Base-by-base conservation (phyloP, 2,329 filamentous ascomycete species). In the Polychaeton citri region DNA sequence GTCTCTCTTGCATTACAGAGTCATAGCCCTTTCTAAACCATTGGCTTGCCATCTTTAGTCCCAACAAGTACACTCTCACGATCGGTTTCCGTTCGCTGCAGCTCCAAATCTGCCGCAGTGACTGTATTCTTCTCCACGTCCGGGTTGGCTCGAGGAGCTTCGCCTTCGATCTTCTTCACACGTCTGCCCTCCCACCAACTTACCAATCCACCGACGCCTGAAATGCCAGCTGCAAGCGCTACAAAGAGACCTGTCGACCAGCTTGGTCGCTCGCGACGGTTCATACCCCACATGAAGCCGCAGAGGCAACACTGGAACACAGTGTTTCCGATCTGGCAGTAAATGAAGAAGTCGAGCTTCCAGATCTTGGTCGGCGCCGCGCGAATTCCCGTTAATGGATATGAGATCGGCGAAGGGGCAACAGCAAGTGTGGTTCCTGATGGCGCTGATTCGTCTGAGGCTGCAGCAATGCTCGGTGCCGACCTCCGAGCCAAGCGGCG, bases 161-260 rank as follows among this genome's bases (percentile, higher is more conserved):
- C n/a, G 21, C 81, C 81, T 53, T 87, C 81, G 30, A 83, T 68
- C 19, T 65, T 62, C 62, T 85, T 86, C 19, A 85, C 72, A 33
- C 66, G 68, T 53, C 76, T 52, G 17, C 80, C 81, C 54, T 90
- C 82, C 16, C 74, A 46, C 42, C 78, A 83, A 58, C 77, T 76
- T 53, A 83, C 69, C 21, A 79, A 59, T 2, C 84, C 84, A 12
- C 74, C 83, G 16, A 72, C 52, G 12, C 69, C 79, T 6, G 79
- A 79, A 4, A 80, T 74, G 15, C 77, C 66, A 50, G 77, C 86
- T 2, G 76, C 84, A 5, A 88, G 53, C 2, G 72, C 80, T 13
- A 93, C 79, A 51, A 90, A 84, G 0, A 86, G 59, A 1, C 83
- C 85, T 0, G 82, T 87, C 8, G 76, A 72, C 83, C 83, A 92